phyloP scores from a whole-genome alignment of 2,329 filamentous ascomycete species.

The Scytalidium lignicola region DNA sequence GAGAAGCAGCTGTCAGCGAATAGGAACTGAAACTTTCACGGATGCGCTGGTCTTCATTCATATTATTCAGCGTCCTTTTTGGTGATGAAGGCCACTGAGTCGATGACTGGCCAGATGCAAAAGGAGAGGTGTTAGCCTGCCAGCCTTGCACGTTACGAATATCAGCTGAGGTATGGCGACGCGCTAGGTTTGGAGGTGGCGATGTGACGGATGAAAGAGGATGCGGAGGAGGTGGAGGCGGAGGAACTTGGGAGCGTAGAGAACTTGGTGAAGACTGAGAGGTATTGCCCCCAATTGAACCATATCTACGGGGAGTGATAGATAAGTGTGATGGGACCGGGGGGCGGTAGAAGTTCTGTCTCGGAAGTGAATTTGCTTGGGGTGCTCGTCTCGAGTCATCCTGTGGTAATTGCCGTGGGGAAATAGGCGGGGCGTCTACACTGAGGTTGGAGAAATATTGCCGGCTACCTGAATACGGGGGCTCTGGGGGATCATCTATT shows the following conservation, averaged over 20 bases:
- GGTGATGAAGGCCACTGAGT: conserved; percentile 65
- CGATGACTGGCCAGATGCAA: conserved; percentile 56
- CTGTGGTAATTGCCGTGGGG: conserved; percentile 79
- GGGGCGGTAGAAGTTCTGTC: conserved; percentile 66
- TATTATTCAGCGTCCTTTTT: conserved; percentile 41
- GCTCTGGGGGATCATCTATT: conserved; percentile 63
- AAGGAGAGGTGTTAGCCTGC: conserved; percentile 61
- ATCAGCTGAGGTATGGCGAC: conserved; percentile 91
- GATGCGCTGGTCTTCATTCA: conserved; percentile 52
- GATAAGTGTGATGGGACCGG: conserved; percentile 78
- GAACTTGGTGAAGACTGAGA: conserved; percentile 69
- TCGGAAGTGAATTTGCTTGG: conserved; percentile 45
- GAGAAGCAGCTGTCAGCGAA: conserved; percentile 38
- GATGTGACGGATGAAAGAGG: conserved; percentile 58
- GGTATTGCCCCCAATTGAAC: conserved; percentile 70
- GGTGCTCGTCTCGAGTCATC: conserved; percentile 75
- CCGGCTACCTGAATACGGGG: conserved; percentile 56
- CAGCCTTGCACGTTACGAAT: conserved; percentile 79
- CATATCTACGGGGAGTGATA: conserved; percentile 71
- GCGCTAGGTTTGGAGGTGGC: conserved; percentile 64
- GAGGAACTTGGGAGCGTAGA: conserved; percentile 59
- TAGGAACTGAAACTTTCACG: conserved; percentile 60
- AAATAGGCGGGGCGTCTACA: conserved; percentile 73
- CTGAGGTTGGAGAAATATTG: conserved; percentile 57
- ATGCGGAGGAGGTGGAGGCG: conserved; percentile 58